Conservation (phyloP, 208 protist genomes). For the Naegleria lovaniensis region DNA sequence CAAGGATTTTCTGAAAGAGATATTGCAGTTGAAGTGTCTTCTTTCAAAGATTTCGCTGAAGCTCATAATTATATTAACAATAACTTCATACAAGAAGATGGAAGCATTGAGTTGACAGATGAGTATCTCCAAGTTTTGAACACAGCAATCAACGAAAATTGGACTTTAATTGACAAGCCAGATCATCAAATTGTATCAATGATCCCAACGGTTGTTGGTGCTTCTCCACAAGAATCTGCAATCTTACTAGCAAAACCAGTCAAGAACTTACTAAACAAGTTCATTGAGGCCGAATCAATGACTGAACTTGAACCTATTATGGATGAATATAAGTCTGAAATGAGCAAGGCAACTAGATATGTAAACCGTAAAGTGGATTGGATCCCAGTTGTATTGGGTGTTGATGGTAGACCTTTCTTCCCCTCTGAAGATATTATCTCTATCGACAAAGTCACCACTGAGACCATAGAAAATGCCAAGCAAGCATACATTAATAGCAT, state of each 20-base stretch:
- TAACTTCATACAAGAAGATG: neutral
- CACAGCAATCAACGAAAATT: neutral
- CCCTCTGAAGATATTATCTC: neutral
- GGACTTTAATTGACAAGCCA: neutral
- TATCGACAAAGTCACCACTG: neutral
- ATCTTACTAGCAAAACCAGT: neutral
- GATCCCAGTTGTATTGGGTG: neutral
- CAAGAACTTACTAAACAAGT: neutral
- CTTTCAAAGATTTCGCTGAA: neutral
- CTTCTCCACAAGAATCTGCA: neutral
- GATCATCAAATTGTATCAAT: neutral
- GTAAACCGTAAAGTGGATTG: neutral
- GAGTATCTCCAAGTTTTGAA: neutral
- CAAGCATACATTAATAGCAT: neutral
- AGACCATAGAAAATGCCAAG: neutral
- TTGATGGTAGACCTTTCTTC: conserved; percentile 1
- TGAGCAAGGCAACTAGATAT: neutral
- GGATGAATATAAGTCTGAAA: neutral
- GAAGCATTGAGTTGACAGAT: neutral
- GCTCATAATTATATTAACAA: neutral
- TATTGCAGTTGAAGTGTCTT: neutral
- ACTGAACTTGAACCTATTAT: neutral
- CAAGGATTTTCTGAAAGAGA: neutral
- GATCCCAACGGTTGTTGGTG: neutral
- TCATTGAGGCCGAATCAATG: neutral